phyloP scores from a whole-genome alignment of 208 protist genomes.

The Naegleria lovaniensis region DNA sequence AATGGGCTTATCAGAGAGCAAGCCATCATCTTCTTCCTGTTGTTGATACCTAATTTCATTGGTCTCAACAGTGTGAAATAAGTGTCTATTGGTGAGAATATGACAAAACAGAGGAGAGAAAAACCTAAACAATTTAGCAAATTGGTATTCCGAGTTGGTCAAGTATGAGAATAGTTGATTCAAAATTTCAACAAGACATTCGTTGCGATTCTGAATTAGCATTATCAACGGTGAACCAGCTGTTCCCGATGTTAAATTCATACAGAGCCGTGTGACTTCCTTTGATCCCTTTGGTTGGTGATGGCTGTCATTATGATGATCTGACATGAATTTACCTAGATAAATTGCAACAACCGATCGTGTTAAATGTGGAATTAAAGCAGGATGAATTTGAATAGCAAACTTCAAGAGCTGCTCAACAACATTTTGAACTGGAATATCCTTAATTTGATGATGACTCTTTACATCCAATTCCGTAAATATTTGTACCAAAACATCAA shows the following conservation, averaged over 20 bases:
- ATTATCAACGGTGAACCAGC: background rate
- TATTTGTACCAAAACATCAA: background rate
- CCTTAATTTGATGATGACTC: background rate
- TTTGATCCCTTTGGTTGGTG: background rate
- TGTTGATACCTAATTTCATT: too few species aligned
- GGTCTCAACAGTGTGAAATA: background rate
- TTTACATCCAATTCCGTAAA: background rate
- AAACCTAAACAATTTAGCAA: background rate
- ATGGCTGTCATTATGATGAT: background rate
- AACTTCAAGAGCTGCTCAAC: background rate
- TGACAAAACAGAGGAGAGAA: background rate
- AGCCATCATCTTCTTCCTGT: background rate
- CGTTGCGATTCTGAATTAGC: background rate
- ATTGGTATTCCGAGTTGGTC: background rate
- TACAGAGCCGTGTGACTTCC: background rate
- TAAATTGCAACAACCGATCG: background rate
- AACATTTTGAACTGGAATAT: background rate
- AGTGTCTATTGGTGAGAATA: background rate
- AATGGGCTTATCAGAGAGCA: background rate
- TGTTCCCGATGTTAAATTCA: background rate
- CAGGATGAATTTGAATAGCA: background rate
- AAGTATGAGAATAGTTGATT: background rate
- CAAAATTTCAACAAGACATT: constrained; percentile 4
- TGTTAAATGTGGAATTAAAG: background rate
- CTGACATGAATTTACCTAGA: background rate